Conservation (phyloP, 345 rosid genomes). For the Punica granatum region DNA sequence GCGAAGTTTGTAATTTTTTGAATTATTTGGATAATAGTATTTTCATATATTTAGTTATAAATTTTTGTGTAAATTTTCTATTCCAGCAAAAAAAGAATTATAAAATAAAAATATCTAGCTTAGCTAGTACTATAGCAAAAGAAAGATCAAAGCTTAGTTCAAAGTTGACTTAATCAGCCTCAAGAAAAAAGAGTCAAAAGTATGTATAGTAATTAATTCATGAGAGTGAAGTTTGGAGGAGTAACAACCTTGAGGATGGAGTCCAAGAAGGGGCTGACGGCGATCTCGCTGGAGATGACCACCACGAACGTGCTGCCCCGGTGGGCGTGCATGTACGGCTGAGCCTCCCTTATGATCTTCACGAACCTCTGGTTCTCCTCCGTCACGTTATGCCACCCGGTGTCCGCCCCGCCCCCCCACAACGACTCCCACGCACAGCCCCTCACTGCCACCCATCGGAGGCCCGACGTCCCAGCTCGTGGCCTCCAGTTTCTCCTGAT, state of each 20-base stretch:
- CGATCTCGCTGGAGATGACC: conserved; percentile 21
- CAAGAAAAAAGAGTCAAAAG: too few relatives aligned
- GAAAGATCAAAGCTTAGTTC: too few relatives aligned
- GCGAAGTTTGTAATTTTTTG: too few relatives aligned
- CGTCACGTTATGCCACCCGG: background rate
- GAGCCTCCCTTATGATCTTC: conserved; percentile 26
- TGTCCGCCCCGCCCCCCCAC: background rate
- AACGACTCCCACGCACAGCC: background rate
- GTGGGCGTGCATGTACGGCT: conserved; percentile 26
- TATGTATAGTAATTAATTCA: too few relatives aligned
- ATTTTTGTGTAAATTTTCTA: too few relatives aligned
- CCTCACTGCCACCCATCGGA: background rate
- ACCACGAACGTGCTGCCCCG: conserved; percentile 30
- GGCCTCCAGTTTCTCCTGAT: background rate
- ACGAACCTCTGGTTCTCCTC: conserved; percentile 20
- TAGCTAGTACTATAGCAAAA: too few relatives aligned
- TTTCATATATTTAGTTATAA: too few relatives aligned
- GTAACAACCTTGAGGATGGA: conserved; percentile 23
- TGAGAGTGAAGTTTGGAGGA: too few relatives aligned
- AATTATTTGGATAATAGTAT: too few relatives aligned
- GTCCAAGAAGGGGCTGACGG: conserved; percentile 14
- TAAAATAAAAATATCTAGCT: too few relatives aligned
- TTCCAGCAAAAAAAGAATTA: too few relatives aligned
- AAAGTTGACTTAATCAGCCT: too few relatives aligned
- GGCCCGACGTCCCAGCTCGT: background rate